These are phyloP conservation scores for Alternaria longipes DNA, from an alignment of 2,329 filamentous ascomycete species.

Conservation along the genomic window DNA sequence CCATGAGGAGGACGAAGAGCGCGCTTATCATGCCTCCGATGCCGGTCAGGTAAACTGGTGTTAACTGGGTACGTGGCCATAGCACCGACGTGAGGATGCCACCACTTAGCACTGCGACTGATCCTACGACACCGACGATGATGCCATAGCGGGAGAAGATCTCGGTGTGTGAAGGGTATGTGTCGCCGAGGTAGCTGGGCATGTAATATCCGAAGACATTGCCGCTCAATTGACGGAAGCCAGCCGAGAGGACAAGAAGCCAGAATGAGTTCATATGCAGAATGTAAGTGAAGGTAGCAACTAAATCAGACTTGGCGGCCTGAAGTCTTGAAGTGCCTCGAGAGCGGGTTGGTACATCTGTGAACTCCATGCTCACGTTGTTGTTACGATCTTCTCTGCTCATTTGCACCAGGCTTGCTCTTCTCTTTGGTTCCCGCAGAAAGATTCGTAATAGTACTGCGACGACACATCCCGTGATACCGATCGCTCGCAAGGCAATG, in stretches of 20 bases:
- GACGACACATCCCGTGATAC: constrained; percentile 1
- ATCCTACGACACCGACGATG: not conserved
- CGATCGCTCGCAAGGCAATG: not conserved
- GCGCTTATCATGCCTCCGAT: not conserved
- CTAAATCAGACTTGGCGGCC: too few relatives aligned
- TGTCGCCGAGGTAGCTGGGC: not conserved
- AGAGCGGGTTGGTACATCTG: too few relatives aligned
- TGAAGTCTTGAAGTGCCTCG: too few relatives aligned
- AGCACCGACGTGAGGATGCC: not conserved
- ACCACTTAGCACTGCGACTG: not conserved
- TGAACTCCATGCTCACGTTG: too few relatives aligned
- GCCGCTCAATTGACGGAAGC: too few relatives aligned
- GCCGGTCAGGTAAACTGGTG: not conserved
- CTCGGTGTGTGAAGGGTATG: not conserved
- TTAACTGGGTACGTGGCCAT: not conserved
- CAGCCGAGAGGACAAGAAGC: too few relatives aligned
- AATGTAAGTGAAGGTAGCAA: too few relatives aligned
- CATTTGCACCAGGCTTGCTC: not conserved
- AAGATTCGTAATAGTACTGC: not conserved
- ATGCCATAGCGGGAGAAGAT: constrained; percentile 1
- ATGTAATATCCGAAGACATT: too few relatives aligned
- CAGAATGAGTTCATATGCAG: too few relatives aligned
- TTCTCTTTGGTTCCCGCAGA: not conserved
- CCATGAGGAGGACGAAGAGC: not conserved
- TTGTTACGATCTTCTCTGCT: not conserved